Base-by-base conservation (phyloP, 225 moss, liverwort and hornwort genomes). In the Takakia lepidozioides region DNA sequence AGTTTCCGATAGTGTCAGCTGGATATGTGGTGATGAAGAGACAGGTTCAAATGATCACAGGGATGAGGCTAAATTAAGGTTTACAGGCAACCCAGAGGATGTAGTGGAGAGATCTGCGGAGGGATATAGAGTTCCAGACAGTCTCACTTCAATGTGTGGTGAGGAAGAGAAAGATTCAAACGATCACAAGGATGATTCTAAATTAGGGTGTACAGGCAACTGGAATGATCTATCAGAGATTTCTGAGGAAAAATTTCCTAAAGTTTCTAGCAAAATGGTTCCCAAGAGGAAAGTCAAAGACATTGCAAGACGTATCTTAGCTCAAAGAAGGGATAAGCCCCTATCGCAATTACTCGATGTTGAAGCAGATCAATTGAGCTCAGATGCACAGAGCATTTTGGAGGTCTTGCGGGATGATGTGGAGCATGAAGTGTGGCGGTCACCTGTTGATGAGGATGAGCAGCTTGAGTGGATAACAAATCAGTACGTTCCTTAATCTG, bases 401-500 rank as follows among this genome's bases (percentile, higher is more conserved):
- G 40, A 45, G 51, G 43, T 47, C 11, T 57, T 74, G 58, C 59
- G 67, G 16, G 61, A 61, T 54, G 88, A 88, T 27, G 61, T 79
- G 28, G 64, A 56, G 36, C 27, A 54, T 42, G 60, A 57, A 56
- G 64, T 57, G 32, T 46, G 20, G 28, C 65, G 71, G 52, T 59
- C 57, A 38, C 38, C 83, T 21, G 58, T 93, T 27, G 71, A 81
- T 25, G 93, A 93, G 62, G 53, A 36, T 15, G 83, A 88, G 64
- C 88, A 88, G 58, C 64, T 93, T 43, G 71, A 81, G 56, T 93
- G 93, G 93, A 83, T 93, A 34, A 82, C 83, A 24, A 62, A 81
- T 61, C 75, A 93, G 93, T 93, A 66, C 17, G 75, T 48, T 54
- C 32, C 4, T 28, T 26, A 55, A 56, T 42, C 56, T 27, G 15